Evolutionary conservation across 495 filamentous ascomycete genomes (phyloP).

Genomic region (Daldinia caldariorum): DNA sequence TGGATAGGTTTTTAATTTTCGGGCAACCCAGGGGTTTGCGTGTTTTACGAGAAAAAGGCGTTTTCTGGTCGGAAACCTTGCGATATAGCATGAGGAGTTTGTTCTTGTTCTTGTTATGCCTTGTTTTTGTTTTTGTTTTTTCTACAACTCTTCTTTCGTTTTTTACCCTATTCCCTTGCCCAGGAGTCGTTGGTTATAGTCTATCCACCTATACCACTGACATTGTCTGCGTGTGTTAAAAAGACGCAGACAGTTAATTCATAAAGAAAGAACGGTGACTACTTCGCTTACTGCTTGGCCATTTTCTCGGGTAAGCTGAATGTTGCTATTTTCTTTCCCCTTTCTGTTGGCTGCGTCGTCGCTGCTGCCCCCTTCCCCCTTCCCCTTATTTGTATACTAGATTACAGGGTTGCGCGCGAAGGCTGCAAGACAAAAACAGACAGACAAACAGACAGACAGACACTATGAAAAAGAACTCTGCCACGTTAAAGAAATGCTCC

Average conservation of each 20-base stretch:
- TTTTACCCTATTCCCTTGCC: conserved; percentile 5
- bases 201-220: conserved; percentile 33
- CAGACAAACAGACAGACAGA: too few relatives aligned
- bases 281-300: conserved; percentile 5
- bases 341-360: conserved; percentile 1
- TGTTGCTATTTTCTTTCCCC: conserved; percentile 5
- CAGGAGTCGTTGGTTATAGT: conserved; percentile 42
- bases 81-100: conserved; percentile 27
- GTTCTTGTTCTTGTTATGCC: too few relatives aligned
- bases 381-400: conserved; percentile 39
- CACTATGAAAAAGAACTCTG: neutral
- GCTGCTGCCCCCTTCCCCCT: neutral
- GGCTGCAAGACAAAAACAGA: neutral
- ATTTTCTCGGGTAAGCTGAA: neutral
- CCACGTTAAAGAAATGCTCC: neutral
- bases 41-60: conserved; percentile 28
- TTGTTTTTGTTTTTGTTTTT: conserved; percentile 15
- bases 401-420: conserved; percentile 22
- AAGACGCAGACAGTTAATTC: conserved; percentile 18
- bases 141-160: too few relatives aligned
- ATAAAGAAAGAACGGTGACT: neutral
- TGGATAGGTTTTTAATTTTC: neutral
- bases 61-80: conserved; percentile 30
- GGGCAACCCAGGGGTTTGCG: conserved; percentile 3
- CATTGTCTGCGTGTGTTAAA: conserved; percentile 12